A percentile compares a stretch with the other conserved stretches of the same genome.
Evolutionary conservation across 345 rosid species (phyloP).

Genomic region (Corchorus capsularis): DNA sequence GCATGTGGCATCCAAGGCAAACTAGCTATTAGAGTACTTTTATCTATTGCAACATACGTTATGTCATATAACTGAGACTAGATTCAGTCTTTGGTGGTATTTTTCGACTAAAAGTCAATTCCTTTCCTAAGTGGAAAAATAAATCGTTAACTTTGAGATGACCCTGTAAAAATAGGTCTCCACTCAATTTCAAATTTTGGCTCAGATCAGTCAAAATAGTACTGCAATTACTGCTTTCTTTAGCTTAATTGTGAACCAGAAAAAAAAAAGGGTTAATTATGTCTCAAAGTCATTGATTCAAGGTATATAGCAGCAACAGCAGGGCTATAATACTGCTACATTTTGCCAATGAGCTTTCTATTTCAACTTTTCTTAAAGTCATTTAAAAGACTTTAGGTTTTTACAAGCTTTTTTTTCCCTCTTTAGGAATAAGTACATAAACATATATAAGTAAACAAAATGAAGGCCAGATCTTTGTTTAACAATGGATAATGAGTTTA

Average conservation of each 20-base stretch:
- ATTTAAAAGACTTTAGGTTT: conserved; percentile 27
- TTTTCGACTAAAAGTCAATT: too few relatives aligned
- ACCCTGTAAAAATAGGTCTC: too few relatives aligned
- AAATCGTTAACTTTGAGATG: too few relatives aligned
- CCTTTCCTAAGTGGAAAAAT: too few relatives aligned
- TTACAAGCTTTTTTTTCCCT: background rate
- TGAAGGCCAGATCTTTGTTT: conserved; percentile 23
- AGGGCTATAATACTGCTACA: background rate
- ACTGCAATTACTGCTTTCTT: conserved; percentile 27
- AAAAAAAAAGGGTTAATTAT: too few relatives aligned
- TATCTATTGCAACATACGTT: too few relatives aligned
- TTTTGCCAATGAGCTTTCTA: background rate
- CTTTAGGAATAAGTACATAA: background rate
- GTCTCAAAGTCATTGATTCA: conserved; percentile 30
- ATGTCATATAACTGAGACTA: too few relatives aligned
- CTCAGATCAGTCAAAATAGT: conserved; percentile 33
- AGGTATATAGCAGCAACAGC: background rate
- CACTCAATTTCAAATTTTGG: too few relatives aligned
- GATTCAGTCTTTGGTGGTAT: too few relatives aligned
- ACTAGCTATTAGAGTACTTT: too few relatives aligned
- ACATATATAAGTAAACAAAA: background rate
- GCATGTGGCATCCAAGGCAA: too few relatives aligned
- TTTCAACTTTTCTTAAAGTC: conserved; percentile 27
- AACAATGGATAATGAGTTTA: background rate
- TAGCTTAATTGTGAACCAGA: conserved; percentile 35